Evolutionary conservation across 2,329 filamentous ascomycete genomes (phyloP).

Genomic region (Gremmenia infestans): DNA sequence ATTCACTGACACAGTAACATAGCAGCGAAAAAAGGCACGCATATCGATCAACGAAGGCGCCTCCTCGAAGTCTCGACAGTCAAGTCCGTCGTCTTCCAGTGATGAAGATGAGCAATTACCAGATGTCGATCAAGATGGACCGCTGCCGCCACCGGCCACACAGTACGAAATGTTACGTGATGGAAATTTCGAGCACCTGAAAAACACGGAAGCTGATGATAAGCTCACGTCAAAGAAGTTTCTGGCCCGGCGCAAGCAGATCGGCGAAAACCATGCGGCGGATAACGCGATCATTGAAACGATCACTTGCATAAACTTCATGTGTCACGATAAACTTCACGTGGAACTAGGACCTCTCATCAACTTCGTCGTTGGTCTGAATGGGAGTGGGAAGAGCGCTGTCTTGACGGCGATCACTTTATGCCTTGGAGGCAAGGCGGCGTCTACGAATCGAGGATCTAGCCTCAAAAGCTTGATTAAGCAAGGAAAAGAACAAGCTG

Average conservation of each 20-base stretch:
- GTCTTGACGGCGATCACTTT: conserved; percentile 89
- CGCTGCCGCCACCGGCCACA: conserved; percentile 38
- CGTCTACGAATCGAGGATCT: conserved; percentile 84
- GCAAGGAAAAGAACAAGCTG: conserved; percentile 72
- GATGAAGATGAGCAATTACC: conserved; percentile 23
- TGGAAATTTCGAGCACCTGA: conserved; percentile 52
- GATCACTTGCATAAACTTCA: conserved; percentile 87
- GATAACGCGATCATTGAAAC: conserved; percentile 85
- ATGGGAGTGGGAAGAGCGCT: conserved; percentile 96
- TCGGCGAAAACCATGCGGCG: conserved; percentile 67
- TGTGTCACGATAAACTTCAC: conserved; percentile 83
- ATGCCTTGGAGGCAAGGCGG: conserved; percentile 91
- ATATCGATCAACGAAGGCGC: conserved; percentile 23
- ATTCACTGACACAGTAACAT: conserved; percentile 4
- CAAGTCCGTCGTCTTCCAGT: conserved; percentile 19
- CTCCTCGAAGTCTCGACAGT: conserved; percentile 16
- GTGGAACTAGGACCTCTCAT: conserved; percentile 88
- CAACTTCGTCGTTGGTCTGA: conserved; percentile 97
- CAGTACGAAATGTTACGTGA: conserved; percentile 61
- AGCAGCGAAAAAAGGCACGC: conserved; percentile 39
- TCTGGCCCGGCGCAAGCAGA: conserved; percentile 38
- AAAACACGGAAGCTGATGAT: conserved; percentile 54
- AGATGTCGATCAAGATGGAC: conserved; percentile 14
- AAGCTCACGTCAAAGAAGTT: conserved; percentile 61
- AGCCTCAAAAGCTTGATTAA: conserved; percentile 90